These are phyloP conservation scores for Oropetium thomaeum DNA, from an alignment of 176 grass and related monocot genomes.

Conservation along the genomic window DNA sequence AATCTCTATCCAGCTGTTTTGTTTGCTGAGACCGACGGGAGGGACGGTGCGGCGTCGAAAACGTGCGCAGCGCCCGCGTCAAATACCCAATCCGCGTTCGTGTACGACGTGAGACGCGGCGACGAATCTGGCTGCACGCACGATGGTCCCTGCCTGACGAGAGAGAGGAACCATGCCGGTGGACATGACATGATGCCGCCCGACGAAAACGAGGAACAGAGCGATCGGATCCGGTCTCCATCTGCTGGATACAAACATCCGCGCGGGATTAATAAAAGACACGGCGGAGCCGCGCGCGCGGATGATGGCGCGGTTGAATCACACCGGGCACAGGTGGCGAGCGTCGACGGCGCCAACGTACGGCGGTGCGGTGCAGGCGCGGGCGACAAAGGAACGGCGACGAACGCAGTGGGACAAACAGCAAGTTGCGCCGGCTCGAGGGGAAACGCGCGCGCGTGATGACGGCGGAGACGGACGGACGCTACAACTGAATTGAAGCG, in stretches of 20 bases:
- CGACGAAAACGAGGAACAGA: conserved; percentile 4
- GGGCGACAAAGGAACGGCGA: background rate
- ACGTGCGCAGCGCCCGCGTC: background rate
- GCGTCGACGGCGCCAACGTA: too few relatives aligned
- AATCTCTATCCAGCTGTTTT: background rate
- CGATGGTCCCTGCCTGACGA: background rate
- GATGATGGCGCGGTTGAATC: conserved; percentile 47
- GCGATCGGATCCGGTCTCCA: conserved; percentile 5
- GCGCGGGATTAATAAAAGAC: background rate
- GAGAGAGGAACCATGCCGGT: background rate
- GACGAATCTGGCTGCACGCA: background rate
- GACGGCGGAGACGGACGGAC: too few relatives aligned
- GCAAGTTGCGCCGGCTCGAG: too few relatives aligned
- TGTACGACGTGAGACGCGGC: background rate
- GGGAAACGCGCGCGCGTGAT: too few relatives aligned
- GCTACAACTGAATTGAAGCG: too few relatives aligned
- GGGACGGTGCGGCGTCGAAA: too few relatives aligned
- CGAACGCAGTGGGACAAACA: conserved; percentile 11
- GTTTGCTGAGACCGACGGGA: too few relatives aligned
- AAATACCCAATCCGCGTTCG: background rate
- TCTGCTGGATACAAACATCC: background rate
- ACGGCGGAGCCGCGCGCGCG: background rate
- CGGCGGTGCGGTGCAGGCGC: too few relatives aligned
- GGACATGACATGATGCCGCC: conserved; percentile 39
- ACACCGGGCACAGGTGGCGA: too few relatives aligned